Evolutionary conservation across 2,329 filamentous ascomycete genomes (phyloP), one percentile per base, ranked within the genome.

Genomic region (Alternaria longipes): DNA sequence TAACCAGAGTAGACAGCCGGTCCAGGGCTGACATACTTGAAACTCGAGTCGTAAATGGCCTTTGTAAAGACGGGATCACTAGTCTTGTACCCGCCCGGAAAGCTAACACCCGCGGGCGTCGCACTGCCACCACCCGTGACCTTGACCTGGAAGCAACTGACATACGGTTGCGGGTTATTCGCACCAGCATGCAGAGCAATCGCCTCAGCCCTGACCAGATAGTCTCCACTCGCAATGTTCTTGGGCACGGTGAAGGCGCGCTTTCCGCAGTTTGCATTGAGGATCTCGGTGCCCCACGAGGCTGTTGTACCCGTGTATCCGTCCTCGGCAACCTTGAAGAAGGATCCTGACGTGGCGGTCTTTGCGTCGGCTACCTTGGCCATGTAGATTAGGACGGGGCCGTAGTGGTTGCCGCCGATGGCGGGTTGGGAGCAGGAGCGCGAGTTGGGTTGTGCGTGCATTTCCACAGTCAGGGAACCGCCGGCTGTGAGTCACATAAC

Each of bases 241-340:
- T 72, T 77, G 51, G 76, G 76, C 8, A 78, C 76, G 11, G 72
- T 75, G 57, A 78, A 78, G 3, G 74, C 63, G 38, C 72, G 65
- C 68, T 78, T 78, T 51, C 75, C 75, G 62, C 75, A 78, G 70
- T 78, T 78, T 22, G 76, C 75, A 63, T 78, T 78, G 51, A 78
- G 73, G 62, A 77, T 77, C 68, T 78, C 74, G 16, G 76, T 78
- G 12, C 75, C 75, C 76, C 76, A 78, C 1, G 74, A 73, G 0
- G 74, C 70, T 0, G 72, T 76, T 3, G 74, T 77, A 57, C 76
- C 76, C 1, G 69, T 73, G 70, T 77, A 77, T 22, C 75, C 75
- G 41, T 78, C 75, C 52, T 78, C 76, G 22, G 74, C 76, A 28
- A 78, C 75, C 67, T 78, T 78, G 74, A 78, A 78, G 62, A 74